A percentile compares a stretch with the other conserved stretches of the same genome.
These are phyloP conservation scores for Penicillium bovifimosum DNA, from an alignment of 495 filamentous ascomycete genomes.

Conservation along the genomic window DNA sequence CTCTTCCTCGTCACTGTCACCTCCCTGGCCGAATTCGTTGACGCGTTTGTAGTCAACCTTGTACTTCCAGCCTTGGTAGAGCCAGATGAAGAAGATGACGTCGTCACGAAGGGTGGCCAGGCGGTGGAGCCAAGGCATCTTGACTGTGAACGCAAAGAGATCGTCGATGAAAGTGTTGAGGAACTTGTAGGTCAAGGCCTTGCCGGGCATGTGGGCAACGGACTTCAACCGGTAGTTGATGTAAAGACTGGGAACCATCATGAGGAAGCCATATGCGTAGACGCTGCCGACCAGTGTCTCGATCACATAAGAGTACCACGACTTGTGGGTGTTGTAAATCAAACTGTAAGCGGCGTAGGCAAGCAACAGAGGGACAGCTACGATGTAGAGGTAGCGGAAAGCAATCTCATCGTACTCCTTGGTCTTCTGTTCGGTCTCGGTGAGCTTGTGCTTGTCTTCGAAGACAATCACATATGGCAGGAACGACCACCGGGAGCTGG, in stretches of 20 bases:
- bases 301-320: conserved; percentile 92
- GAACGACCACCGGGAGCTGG: conserved; percentile 59
- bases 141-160: conserved; percentile 96
- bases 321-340: conserved; percentile 92
- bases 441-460: conserved; percentile 95
- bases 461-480: conserved; percentile 82
- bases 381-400: conserved; percentile 90
- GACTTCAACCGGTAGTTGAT: conserved; percentile 98
- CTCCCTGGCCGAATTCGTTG: conserved; percentile 97
- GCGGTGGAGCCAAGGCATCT: conserved; percentile 96
- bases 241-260: conserved; percentile 97
- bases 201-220: conserved; percentile 94
- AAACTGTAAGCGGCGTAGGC: conserved; percentile 90
- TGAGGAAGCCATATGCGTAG: conserved; percentile 96
- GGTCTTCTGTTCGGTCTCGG: conserved; percentile 92
- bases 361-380: conserved; percentile 79
- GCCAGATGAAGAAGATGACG: conserved; percentile 94
- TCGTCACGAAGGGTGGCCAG: conserved; percentile 91
- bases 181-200: conserved; percentile 97
- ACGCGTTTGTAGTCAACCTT: conserved; percentile 87
- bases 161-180: conserved; percentile 77
- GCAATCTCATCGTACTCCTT: conserved; percentile 97
- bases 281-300: conserved; percentile 92
- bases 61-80: conserved; percentile 95
- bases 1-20: conserved; percentile 70